phyloP scores from a whole-genome alignment of 2,329 filamentous ascomycete genomes.

The Fusarium pseudograminearum region DNA sequence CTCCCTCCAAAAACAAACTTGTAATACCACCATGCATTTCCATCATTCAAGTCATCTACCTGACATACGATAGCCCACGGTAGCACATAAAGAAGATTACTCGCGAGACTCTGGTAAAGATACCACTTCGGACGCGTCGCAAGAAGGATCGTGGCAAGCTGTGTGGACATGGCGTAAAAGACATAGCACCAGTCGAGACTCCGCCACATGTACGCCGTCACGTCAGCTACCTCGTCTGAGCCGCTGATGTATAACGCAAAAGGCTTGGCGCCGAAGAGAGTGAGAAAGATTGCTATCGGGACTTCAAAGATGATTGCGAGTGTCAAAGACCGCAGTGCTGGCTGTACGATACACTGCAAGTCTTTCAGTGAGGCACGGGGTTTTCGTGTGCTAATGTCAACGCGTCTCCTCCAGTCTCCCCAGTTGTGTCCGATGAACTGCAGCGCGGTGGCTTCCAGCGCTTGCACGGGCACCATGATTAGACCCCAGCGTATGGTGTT shows the following conservation, averaged over 20 bases:
- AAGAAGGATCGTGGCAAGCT: constrained; percentile 73
- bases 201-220: constrained; percentile 75
- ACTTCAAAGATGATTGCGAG: constrained; percentile 71
- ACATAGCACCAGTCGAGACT: constrained; percentile 76
- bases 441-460: constrained; percentile 73
- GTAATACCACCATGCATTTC: constrained; percentile 75
- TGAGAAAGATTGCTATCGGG: constrained; percentile 71
- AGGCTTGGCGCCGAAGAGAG: constrained; percentile 66
- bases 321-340: constrained; percentile 64
- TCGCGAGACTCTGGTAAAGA: constrained; percentile 73
- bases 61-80: constrained; percentile 77
- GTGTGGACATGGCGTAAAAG: constrained; percentile 74
- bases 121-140: constrained; percentile 76
- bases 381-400: constrained; percentile 41
- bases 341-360: constrained; percentile 58
- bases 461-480: constrained; percentile 78
- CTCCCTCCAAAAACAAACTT: constrained; percentile 75
- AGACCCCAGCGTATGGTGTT: constrained; percentile 80
- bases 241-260: constrained; percentile 74
- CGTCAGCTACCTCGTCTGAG: constrained; percentile 67
- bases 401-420: constrained; percentile 61
- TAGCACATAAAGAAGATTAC: constrained; percentile 76
- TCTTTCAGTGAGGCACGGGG: constrained; percentile 35
- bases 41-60: constrained; percentile 58
- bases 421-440: constrained; percentile 76